phyloP scores from a whole-genome alignment of 257 asterid species.

The Solanum bulbocastanum region DNA sequence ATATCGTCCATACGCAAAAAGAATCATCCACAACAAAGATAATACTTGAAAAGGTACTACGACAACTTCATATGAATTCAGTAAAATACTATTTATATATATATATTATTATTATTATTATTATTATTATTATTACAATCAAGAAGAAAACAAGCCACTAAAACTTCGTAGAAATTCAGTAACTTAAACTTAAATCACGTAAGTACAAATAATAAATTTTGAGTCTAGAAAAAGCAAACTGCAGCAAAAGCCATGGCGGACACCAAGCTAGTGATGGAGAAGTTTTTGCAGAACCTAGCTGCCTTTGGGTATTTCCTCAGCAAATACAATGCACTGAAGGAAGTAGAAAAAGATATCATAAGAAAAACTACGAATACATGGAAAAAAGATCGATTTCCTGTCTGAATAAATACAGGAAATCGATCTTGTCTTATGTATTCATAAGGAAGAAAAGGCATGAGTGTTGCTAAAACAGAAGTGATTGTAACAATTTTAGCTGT shows the following conservation, averaged over 20 bases:
- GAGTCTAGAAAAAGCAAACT: not conserved
- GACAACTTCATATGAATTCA: not conserved
- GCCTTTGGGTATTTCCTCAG: not conserved
- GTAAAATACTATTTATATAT: not conserved
- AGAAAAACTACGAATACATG: not conserved
- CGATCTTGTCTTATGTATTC: not conserved
- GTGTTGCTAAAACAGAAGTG: not conserved
- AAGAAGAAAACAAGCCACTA: no score
- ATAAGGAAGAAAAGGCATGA: not conserved
- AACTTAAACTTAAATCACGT: not conserved
- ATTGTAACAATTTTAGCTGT: not conserved
- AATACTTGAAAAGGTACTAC: not conserved
- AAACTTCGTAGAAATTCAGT: not conserved
- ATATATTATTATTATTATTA: no score
- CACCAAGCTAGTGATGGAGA: not conserved
- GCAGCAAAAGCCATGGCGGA: not conserved
- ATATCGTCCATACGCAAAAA: no score
- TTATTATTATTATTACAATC: not conserved
- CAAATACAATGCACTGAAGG: not conserved
- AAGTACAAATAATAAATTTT: not conserved
- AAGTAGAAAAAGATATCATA: not conserved
- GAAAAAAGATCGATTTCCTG: not conserved
- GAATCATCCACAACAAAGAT: no score
- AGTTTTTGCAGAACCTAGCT: not conserved
- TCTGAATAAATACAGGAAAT: not conserved